These are phyloP conservation scores for Periglandula ipomoeae DNA, from an alignment of 2,329 filamentous ascomycete genomes.

Conservation along the genomic window DNA sequence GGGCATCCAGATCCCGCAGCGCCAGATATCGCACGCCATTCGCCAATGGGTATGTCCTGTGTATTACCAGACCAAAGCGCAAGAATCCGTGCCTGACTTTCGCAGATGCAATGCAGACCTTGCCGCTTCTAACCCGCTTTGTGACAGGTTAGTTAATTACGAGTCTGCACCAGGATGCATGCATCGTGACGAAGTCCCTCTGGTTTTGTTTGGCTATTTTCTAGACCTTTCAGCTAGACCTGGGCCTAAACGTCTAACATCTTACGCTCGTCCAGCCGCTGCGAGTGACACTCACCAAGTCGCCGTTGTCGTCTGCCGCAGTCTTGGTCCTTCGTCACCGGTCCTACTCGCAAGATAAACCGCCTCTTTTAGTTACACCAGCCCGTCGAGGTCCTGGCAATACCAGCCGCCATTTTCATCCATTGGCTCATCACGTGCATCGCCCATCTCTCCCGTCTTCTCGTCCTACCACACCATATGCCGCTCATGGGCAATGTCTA, in stretches of 20 bases:
- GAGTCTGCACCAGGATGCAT: background rate
- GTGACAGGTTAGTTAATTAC: background rate
- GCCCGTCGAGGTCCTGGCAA: background rate
- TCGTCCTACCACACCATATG: slow-evolving; percentile 1
- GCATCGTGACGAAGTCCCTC: background rate
- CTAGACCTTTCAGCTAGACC: background rate
- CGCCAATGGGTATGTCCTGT: no score
- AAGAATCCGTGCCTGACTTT: background rate
- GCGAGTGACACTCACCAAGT: background rate
- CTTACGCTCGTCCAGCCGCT: background rate
- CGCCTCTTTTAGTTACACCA: background rate
- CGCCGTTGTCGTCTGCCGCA: background rate
- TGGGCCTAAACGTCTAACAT: background rate
- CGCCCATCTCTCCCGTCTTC: slow-evolving; percentile 1
- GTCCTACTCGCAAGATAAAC: background rate
- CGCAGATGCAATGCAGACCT: background rate
- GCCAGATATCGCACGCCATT: background rate
- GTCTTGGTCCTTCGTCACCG: background rate
- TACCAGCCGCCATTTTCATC: background rate
- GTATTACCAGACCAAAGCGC: no score
- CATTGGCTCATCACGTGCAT: slow-evolving; percentile 2
- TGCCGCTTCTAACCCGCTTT: background rate
- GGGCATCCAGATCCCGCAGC: background rate
- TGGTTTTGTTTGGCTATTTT: background rate
- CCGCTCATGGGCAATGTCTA: background rate